These are phyloP conservation scores for Solanum chacoense DNA, from an alignment of 305 asterid genomes.

Conservation along the genomic window DNA sequence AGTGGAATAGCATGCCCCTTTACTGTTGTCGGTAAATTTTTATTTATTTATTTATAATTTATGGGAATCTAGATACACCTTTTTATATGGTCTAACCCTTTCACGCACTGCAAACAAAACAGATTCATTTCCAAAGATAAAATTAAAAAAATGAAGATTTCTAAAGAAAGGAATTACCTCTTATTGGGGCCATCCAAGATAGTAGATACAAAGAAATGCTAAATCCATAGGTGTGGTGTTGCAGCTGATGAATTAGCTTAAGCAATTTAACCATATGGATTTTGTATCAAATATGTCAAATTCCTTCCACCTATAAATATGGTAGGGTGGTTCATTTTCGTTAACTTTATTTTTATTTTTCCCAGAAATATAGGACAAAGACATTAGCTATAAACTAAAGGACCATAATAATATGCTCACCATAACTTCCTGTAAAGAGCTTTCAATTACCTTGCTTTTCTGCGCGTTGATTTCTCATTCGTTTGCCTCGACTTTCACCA, in stretches of 20 bases:
- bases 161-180: slow-evolving; percentile 59
- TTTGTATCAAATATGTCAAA: not conserved
- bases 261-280: slow-evolving; percentile 13
- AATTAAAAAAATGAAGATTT: not conserved
- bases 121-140: slow-evolving; percentile 6
- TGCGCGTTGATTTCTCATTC: slow-evolving; percentile 19
- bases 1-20: not conserved
- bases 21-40: not conserved
- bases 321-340: not conserved
- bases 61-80: slow-evolving; percentile 17
- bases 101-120: not conserved
- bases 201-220: slow-evolving; percentile 38
- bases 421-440: slow-evolving; percentile 21
- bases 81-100: slow-evolving; percentile 12
- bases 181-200: slow-evolving; percentile 32
- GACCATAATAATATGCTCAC: slow-evolving; percentile 1
- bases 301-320: slow-evolving; percentile 22
- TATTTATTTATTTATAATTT: not conserved
- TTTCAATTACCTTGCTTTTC: slow-evolving; percentile 12
- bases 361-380: not conserved
- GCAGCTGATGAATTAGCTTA: slow-evolving; percentile 32
- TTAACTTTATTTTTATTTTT: not conserved
- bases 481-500: slow-evolving; percentile 30
- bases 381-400: not conserved
- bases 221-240: slow-evolving; percentile 43